Base-by-base conservation (phyloP, 148 eudicot genomes). In the Oxyria digyna region DNA sequence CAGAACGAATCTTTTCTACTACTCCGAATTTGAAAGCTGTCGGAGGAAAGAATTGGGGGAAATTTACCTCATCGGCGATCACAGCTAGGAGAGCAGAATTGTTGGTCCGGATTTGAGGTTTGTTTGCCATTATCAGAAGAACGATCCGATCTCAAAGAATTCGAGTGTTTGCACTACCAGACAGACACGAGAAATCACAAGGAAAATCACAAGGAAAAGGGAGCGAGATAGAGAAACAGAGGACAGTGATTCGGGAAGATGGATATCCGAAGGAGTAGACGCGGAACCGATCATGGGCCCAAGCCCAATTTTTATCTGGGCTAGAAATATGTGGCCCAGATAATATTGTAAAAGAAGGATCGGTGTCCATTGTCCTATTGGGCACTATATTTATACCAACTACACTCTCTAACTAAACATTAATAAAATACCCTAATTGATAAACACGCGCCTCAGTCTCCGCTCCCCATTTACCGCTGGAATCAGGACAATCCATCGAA, bases 31-130 rank as follows among this genome's bases (percentile, higher is more conserved):
- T 0, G 15, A 54, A 21, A 52, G 59, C 23, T 54, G 2, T 24
- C 27, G 57, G 57, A 21, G 11, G 4, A 50, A 50, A 20, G 0
- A 9, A 21, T 0, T n/a, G 33, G 33, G 42, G 20, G n/a, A 1
- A 15, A 27, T 14, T 63, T 63, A 66, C 69, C 46, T 66, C 69
- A 46, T 66, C 69, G 42, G 45, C 69, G 69, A 66, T 66, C 46
- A 23, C 69, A n/a, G 69, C 69, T 15, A 66, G 38, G 46, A 66
- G 69, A 18, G 43, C 69, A 20, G 69, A 37, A 66, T 8, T 37
- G 31, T 18, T 37, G 14, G 42, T 66, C 69, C 46, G 45, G 69
- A 66, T 66, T 66, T 37, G 69, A 66, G 69, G 26, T 18, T 66
- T 41, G 45, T 66, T 66, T 20, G 69, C 69, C 69, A 66, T 66